Evolutionary conservation across 148 eudicot genomes (phyloP), one percentile per base, ranked within the genome.

Genomic region (Chenopodium quinoa): DNA sequence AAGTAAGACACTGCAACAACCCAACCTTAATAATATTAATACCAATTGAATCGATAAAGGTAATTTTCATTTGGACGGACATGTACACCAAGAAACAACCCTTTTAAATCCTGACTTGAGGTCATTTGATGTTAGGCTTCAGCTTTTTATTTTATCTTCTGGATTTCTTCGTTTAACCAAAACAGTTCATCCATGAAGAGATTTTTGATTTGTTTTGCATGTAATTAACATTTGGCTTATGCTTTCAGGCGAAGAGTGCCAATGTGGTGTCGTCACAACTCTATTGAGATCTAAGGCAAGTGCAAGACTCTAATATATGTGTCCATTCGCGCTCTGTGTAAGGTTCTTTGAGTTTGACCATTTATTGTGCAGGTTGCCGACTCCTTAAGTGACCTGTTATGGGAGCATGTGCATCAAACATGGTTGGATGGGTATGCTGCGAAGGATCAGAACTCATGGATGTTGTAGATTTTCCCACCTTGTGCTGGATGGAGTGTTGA

Each of bases 351-450:
- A 78, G 34, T 65, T 70, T 73, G 34, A 75, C 14, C 20, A 46
- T 76, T 81, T 81, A 68, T 71, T 32, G 63, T 58, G 71, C 91
- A 93, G 95, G 89, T 82, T 52, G 80, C 84, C 40, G 77, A 79
- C 80, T 75, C 84, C 52, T 54, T 90, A 46, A 86, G 73, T 50
- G 97, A 92, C 66, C 86, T 90, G 72, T 83, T 83, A 58, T 93
- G 95, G 95, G 90, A 87, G 82, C 91, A 92, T 79, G 86, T 89
- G 47, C 94, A 92, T 76, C 98, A 91, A 80, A 90, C 98, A 71
- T 91, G 91, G 93, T 60, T 91, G 77, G 86, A 83, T 34, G 91
- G 87, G 27, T 76, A 81, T 14, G 83, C 69, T 34, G 64, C 91
- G 58, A 86, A 78, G 32, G 86, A 87, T 80, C 70, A 37, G 22